phyloP scores from a whole-genome alignment of 495 filamentous ascomycete genomes.

The Xylaria curta region DNA sequence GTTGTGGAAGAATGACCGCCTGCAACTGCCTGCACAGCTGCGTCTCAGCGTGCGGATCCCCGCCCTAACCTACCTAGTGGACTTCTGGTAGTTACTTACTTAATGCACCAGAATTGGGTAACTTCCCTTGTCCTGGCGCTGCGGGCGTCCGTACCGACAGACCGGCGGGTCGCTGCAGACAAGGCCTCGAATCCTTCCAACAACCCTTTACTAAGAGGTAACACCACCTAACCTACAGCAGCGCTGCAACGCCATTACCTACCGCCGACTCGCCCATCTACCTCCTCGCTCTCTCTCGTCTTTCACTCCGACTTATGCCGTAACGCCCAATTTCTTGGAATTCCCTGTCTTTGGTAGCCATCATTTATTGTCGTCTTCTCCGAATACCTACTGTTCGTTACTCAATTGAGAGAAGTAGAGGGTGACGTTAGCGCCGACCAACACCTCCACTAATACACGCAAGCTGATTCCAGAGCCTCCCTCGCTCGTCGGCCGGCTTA shows the following conservation, averaged over 20 bases:
- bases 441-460: conserved; percentile 16
- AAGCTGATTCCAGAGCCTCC: conserved; percentile 9
- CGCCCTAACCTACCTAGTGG: neutral
- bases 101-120: neutral
- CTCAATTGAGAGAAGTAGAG: conserved; percentile 12
- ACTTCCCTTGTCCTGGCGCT: conserved; percentile 4
- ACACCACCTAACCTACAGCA: conserved; percentile 12
- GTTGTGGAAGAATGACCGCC: neutral
- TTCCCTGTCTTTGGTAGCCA: neutral
- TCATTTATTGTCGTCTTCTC: neutral
- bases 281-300: conserved; percentile 4
- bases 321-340: neutral
- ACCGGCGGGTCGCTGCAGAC: conserved; percentile 22
- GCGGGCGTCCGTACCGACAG: conserved; percentile 23
- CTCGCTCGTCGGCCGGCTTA: conserved; percentile 1
- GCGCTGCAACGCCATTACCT: conserved; percentile 14
- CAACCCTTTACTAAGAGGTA: conserved; percentile 21
- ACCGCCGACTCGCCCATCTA: conserved; percentile 3
- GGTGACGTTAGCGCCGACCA: neutral
- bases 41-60: neutral
- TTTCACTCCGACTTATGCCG: neutral
- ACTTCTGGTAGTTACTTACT: neutral
- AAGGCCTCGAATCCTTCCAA: conserved; percentile 30
- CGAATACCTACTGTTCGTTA: neutral
- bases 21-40: neutral